Conservation (phyloP, 164 flowering plant genomes). For the Annona cherimola region DNA sequence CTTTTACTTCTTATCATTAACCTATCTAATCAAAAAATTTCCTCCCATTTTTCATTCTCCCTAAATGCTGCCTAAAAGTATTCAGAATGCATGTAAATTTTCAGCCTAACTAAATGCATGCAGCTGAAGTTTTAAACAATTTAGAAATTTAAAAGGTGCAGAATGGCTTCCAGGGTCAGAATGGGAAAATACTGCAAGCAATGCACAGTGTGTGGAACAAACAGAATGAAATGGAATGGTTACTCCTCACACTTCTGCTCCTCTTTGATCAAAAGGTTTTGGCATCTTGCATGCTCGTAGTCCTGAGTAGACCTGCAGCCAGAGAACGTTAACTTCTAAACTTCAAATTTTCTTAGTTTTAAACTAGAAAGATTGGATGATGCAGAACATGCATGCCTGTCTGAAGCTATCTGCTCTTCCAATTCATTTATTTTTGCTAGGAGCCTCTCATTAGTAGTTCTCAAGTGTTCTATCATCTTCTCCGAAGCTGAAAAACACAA, state of each 20-base stretch:
- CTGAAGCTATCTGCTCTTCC: slow-evolving; percentile 37
- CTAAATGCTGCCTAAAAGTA: no score
- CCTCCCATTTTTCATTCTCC: no score
- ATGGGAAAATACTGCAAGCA: not conserved
- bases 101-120: no score
- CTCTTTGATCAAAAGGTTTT: slow-evolving; percentile 49
- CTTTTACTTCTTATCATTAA: no score
- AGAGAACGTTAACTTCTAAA: slow-evolving; percentile 6
- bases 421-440: slow-evolving; percentile 33
- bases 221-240: not conserved
- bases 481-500: slow-evolving; percentile 57
- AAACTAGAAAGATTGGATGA: not conserved
- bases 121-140: no score
- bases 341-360: not conserved
- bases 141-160: no score
- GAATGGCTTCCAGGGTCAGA: not conserved
- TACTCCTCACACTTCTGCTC: slow-evolving; percentile 48
- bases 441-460: slow-evolving; percentile 45
- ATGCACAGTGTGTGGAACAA: not conserved
- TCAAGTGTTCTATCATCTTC: slow-evolving; percentile 51
- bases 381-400: slow-evolving; percentile 35
- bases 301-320: slow-evolving; percentile 45
- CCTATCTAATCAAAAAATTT: no score
- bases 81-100: no score
- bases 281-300: slow-evolving; percentile 29